Evolutionary conservation across 2,329 filamentous ascomycete species (phyloP).

Genomic region (Hypocreales sp.): DNA sequence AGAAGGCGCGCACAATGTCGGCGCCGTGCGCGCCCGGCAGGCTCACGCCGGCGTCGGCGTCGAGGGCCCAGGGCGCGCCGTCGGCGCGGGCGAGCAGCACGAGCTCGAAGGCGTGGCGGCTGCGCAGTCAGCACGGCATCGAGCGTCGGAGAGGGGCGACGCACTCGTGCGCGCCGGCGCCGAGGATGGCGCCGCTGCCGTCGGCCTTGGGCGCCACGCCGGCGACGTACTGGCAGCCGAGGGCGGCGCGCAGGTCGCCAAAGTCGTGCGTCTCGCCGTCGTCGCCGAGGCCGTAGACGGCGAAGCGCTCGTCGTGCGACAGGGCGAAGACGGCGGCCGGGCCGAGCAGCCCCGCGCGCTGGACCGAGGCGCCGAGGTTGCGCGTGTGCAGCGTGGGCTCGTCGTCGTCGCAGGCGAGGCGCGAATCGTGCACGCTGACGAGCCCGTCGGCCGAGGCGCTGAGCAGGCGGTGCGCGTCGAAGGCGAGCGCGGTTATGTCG

Average conservation of each 20-base stretch:
- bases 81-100: conserved; percentile 37
- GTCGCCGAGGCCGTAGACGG: conserved; percentile 55
- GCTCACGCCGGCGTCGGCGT: conserved; percentile 38
- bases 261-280: conserved; percentile 40
- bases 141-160: conserved; percentile 12
- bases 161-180: conserved; percentile 52
- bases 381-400: conserved; percentile 65
- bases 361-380: conserved; percentile 61
- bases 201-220: conserved; percentile 47
- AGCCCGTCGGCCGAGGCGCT: conserved; percentile 70
- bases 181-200: conserved; percentile 42
- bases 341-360: conserved; percentile 56
- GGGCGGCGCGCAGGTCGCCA: conserved; percentile 50
- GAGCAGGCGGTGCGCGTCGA: conserved; percentile 49
- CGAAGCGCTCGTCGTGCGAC: conserved; percentile 65
- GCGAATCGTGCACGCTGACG: conserved; percentile 61
- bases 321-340: conserved; percentile 52
- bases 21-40: conserved; percentile 46
- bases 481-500: conserved; percentile 43
- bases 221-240: conserved; percentile 61
- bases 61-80: conserved; percentile 34
- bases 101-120: conserved; percentile 42
- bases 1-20: conserved; percentile 49
- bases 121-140: conserved; percentile 9
- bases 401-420: conserved; percentile 57